Evolutionary conservation across 495 filamentous ascomycete genomes (phyloP).

Genomic region (Penicillium macrosclerotiorum): DNA sequence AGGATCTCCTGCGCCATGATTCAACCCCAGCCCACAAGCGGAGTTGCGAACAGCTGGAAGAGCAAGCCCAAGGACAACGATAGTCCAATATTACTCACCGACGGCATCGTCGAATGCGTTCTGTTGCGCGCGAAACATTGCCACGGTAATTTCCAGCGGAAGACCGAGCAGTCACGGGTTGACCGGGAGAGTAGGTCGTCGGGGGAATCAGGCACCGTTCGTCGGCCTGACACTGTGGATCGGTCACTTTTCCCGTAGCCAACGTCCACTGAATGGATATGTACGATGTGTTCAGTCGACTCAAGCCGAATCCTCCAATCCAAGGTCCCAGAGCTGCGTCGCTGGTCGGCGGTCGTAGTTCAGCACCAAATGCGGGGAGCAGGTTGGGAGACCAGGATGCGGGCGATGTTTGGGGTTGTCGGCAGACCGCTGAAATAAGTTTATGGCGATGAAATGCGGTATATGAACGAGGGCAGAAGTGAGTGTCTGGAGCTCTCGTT

Average conservation of each 20-base stretch:
- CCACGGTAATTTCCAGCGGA: constrained; percentile 8
- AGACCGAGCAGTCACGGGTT: not conserved
- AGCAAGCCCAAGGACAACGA: not conserved
- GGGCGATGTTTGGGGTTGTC: constrained; percentile 9
- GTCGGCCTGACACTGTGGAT: constrained; percentile 4
- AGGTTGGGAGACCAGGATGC: constrained; percentile 6
- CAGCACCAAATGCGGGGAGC: constrained; percentile 35
- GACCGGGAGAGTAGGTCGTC: not conserved
- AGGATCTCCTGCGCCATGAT: not conserved
- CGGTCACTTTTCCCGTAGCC: constrained; percentile 3
- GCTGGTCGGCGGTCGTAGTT: constrained; percentile 8
- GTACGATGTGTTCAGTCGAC: not conserved
- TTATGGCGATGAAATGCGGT: not conserved
- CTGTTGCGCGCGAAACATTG: constrained; percentile 77
- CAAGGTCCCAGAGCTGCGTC: not conserved
- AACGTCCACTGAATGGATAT: not conserved
- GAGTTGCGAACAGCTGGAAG: not conserved
- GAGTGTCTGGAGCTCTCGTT: not conserved
- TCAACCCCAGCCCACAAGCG: not conserved
- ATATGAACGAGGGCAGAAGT: not conserved
- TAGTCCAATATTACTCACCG: constrained; percentile 49
- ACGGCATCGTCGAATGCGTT: constrained; percentile 81
- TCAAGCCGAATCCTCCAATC: not conserved
- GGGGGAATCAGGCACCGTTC: constrained; percentile 18
- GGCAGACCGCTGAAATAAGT: constrained; percentile 1